A percentile compares a stretch with the other conserved stretches of the same genome.
phyloP scores from a whole-genome alignment of 805 yeast genomes.

The Hanseniaspora occidentalis region DNA sequence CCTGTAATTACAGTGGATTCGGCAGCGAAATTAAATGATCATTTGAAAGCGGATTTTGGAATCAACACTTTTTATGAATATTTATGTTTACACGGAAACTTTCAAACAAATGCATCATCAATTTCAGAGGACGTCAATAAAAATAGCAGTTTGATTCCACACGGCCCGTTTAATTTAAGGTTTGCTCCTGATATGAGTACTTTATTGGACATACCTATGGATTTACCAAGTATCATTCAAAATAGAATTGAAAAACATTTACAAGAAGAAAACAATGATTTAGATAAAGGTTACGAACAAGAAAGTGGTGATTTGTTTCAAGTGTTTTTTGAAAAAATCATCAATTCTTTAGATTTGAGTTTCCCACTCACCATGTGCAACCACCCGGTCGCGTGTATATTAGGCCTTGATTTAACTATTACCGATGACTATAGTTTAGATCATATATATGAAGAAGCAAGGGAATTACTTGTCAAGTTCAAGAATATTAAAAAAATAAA shows the following conservation, averaged over 20 bases:
- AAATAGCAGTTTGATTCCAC: neutral
- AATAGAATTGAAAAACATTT: neutral
- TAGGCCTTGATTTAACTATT: conserved; percentile 38
- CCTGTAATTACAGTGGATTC: conserved; percentile 24
- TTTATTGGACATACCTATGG: neutral
- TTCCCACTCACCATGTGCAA: conserved; percentile 34
- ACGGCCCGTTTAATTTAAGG: neutral
- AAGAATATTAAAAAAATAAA: conserved; percentile 22
- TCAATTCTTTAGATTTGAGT: neutral
- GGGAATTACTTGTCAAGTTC: conserved; percentile 42
- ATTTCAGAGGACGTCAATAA: neutral
- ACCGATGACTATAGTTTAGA: conserved; percentile 29
- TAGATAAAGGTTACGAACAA: neutral
- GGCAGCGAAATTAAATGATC: conserved; percentile 18
- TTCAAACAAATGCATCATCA: neutral
- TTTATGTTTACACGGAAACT: conserved; percentile 17
- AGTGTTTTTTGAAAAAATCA: neutral
- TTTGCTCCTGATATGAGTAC: neutral
- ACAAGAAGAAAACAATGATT: neutral
- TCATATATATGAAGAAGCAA: conserved; percentile 36
- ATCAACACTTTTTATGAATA: conserved; percentile 22
- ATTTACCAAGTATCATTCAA: neutral
- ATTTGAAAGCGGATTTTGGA: conserved; percentile 15
- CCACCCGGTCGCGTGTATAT: conserved; percentile 71
- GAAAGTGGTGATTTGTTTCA: neutral